Conservation (phyloP, 2,329 filamentous ascomycete genomes). For the Fusarium subtropicale region DNA sequence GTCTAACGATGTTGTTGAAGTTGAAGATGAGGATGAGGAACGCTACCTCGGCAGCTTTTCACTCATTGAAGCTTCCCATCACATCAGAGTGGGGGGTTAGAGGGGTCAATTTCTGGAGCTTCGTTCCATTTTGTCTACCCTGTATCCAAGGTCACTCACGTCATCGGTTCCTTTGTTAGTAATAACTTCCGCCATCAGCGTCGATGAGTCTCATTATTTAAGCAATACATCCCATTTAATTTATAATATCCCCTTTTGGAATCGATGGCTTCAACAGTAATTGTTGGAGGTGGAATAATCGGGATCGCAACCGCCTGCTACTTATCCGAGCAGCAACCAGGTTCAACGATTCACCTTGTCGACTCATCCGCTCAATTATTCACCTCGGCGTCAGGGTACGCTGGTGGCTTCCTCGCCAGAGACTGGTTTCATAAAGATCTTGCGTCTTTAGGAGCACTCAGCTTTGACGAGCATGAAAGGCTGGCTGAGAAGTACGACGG, state of each 20-base stretch:
- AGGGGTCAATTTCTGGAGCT: conserved; percentile 34
- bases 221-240: not conserved
- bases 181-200: conserved; percentile 12
- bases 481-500: conserved; percentile 72
- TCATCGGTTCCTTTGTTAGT: conserved; percentile 35
- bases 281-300: conserved; percentile 77
- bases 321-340: conserved; percentile 64
- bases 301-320: conserved; percentile 79
- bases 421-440: conserved; percentile 76
- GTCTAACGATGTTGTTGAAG: not conserved
- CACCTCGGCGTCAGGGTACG: conserved; percentile 78
- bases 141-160: conserved; percentile 31
- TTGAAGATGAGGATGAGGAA: conserved; percentile 3
- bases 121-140: conserved; percentile 30
- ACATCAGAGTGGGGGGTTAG: conserved; percentile 33
- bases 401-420: conserved; percentile 77
- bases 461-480: conserved; percentile 74
- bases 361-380: conserved; percentile 69
- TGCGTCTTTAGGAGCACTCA: conserved; percentile 71
- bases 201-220: not conserved
- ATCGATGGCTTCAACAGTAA: conserved; percentile 66
- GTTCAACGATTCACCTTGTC: conserved; percentile 59
- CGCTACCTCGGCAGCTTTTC: conserved; percentile 11
- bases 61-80: conserved; percentile 4
- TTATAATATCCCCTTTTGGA: not conserved